These are phyloP conservation scores for Myxozyma melibiosi DNA, from an alignment of 805 yeast genomes.

Conservation along the genomic window DNA sequence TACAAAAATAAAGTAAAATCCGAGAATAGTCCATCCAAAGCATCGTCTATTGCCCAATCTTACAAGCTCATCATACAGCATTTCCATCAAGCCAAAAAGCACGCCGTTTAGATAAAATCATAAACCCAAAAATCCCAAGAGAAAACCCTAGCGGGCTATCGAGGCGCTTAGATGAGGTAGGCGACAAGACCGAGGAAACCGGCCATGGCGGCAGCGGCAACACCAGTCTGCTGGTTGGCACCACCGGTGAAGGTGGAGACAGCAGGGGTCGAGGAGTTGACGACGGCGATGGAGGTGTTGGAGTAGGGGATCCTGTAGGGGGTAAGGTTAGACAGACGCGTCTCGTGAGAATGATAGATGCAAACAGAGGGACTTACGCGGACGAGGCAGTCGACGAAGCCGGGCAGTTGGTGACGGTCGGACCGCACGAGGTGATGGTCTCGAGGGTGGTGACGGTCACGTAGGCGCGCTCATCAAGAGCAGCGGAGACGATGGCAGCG, in stretches of 20 bases:
- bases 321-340: background rate
- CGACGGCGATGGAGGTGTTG: slow-evolving; percentile 24
- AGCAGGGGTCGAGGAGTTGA: slow-evolving; percentile 35
- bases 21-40: too few species aligned
- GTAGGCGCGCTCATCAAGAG: slow-evolving; percentile 29
- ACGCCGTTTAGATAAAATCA: background rate
- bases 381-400: slow-evolving; percentile 4
- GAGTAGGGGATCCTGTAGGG: slow-evolving; percentile 14
- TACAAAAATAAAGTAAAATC: too few species aligned
- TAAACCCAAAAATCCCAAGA: too few species aligned
- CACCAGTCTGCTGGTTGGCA: slow-evolving; percentile 25
- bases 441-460: slow-evolving; percentile 47
- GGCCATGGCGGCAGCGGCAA: slow-evolving; percentile 29
- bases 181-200: slow-evolving; percentile 37
- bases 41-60: too few species aligned
- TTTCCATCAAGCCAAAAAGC: background rate
- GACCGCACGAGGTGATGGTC: slow-evolving; percentile 52
- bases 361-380: slow-evolving; percentile 15
- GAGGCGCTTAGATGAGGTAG: slow-evolving; percentile 33
- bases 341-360: background rate
- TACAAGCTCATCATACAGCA: background rate
- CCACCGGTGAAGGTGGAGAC: slow-evolving; percentile 35
- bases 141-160: too few species aligned
- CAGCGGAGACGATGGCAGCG: slow-evolving; percentile 29
- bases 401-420: slow-evolving; percentile 55